Conservation (phyloP, 345 rosid species). For the Murraya koenigii region DNA sequence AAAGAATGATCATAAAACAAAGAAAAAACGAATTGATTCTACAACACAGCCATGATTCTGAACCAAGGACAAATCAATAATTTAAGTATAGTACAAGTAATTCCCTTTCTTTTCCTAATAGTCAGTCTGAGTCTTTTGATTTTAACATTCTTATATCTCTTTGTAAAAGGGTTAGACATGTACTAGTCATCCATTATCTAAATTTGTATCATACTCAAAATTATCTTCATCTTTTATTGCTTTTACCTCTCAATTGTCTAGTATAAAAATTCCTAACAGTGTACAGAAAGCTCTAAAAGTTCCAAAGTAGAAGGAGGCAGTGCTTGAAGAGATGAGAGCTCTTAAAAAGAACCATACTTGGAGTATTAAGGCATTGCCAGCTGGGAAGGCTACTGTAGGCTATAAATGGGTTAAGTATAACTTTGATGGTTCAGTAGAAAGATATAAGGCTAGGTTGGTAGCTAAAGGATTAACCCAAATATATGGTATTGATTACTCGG, state of each 20-base stretch:
- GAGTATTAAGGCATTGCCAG: too few species aligned
- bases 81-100: not conserved
- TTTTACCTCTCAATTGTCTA: not conserved
- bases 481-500: too few species aligned
- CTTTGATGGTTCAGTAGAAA: too few species aligned
- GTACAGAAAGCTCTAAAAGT: not conserved
- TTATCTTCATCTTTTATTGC: not conserved
- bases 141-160: not conserved
- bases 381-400: too few species aligned
- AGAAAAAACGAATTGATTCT: too few species aligned
- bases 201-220: not conserved
- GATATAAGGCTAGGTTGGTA: too few species aligned
- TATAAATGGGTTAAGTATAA: too few species aligned
- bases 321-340: not conserved
- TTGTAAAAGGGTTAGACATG: not conserved
- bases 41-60: not conserved
- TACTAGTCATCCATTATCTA: not conserved
- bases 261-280: not conserved
- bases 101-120: not conserved
- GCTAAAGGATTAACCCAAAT: too few species aligned
- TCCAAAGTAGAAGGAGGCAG: not conserved
- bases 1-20: too few species aligned
- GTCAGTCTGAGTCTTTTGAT: not conserved
- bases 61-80: not conserved
- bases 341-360: too few species aligned